phyloP scores from a whole-genome alignment of 352 stramenopile genomes.

The Globisporangium echinulatum region DNA sequence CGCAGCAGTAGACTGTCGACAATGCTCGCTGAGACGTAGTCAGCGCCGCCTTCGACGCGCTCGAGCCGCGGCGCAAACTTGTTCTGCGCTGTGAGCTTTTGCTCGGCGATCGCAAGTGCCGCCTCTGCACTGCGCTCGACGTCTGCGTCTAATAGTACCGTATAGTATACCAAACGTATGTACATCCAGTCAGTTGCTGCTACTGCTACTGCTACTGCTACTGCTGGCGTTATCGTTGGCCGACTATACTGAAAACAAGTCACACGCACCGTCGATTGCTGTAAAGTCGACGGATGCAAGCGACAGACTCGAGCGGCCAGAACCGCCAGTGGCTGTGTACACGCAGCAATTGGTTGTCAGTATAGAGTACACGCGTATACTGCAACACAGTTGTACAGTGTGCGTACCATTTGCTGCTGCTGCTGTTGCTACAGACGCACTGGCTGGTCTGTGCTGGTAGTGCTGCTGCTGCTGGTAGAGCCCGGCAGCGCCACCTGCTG shows the following conservation, averaged over 20 bases:
- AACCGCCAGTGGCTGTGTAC: not conserved
- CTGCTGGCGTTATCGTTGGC: no score
- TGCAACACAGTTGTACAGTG: no score
- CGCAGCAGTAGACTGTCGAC: conserved; percentile 71
- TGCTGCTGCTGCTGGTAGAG: not conserved
- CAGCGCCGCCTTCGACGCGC: conserved; percentile 61
- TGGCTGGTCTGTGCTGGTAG: not conserved
- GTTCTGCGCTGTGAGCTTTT: conserved; percentile 39
- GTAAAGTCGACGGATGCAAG: conserved; percentile 29
- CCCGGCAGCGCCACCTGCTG: conserved; percentile 1
- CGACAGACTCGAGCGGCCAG: conserved; percentile 28
- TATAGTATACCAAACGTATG: not conserved
- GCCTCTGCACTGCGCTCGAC: conserved; percentile 29
- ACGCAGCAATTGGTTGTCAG: not conserved
- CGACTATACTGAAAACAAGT: not conserved
- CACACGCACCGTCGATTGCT: conserved; percentile 7
- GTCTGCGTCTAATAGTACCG: conserved; percentile 1
- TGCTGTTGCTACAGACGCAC: not conserved
- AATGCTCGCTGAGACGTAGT: conserved; percentile 78
- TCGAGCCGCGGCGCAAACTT: conserved; percentile 52
- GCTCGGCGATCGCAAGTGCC: conserved; percentile 54
- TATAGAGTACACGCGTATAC: no score
- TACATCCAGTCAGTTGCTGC: not conserved
- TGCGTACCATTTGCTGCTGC: not conserved
- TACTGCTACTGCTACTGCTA: no score